Percentiles rank a stretch among this genome's conserved stretches.
These are phyloP conservation scores for Xylaria sp. DNA, from an alignment of 2,329 filamentous ascomycete genomes.

Conservation along the genomic window DNA sequence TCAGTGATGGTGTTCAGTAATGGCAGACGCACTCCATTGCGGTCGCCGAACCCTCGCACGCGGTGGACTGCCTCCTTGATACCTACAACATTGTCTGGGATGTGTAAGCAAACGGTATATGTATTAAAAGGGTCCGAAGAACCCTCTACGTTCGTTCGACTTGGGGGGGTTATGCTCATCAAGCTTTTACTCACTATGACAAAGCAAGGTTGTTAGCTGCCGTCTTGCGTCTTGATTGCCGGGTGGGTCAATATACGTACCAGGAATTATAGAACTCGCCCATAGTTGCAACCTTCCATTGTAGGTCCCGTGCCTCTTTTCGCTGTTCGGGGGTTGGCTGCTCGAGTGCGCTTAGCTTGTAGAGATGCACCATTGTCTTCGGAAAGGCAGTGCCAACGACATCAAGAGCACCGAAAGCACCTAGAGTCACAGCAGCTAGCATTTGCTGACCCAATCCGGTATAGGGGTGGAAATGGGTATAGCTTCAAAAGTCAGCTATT, in stretches of 20 bases:
- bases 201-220: constrained; percentile 10
- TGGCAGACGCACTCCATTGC: constrained; percentile 33
- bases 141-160: background rate
- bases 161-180: background rate
- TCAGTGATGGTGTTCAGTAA: constrained; percentile 35
- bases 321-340: constrained; percentile 54
- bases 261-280: constrained; percentile 35
- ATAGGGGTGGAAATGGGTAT: constrained; percentile 69
- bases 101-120: constrained; percentile 15
- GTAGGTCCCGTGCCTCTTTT: constrained; percentile 65
- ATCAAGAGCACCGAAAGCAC: constrained; percentile 73
- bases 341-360: constrained; percentile 55
- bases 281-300: constrained; percentile 55
- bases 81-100: constrained; percentile 33
- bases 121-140: background rate
- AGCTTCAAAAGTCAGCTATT: constrained; percentile 43
- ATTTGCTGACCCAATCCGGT: constrained; percentile 74
- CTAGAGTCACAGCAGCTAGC: constrained; percentile 69
- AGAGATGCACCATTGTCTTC: constrained; percentile 67
- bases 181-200: constrained; percentile 25
- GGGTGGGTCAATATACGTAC: constrained; percentile 18
- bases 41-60: constrained; percentile 35
- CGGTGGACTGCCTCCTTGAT: constrained; percentile 36
- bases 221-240: background rate
- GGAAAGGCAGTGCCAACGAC: constrained; percentile 73